Percentiles rank a stretch among this genome's conserved stretches.
Conservation (phyloP, 768 basidiomycete genomes). For the Lentinula lateritia region DNA sequence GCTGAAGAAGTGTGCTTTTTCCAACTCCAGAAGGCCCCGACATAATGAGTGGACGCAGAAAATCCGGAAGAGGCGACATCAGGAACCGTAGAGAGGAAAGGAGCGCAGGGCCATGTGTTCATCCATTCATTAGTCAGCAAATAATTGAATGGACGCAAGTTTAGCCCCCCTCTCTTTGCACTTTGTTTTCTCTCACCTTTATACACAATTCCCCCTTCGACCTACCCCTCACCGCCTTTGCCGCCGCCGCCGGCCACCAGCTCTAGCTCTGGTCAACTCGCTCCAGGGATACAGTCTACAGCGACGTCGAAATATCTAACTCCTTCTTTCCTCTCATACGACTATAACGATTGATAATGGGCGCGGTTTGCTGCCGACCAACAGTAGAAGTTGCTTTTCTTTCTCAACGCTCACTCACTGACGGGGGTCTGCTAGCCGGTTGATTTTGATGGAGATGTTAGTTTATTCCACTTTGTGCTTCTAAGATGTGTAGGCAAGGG, state of each 20-base stretch:
- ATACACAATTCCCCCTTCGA: neutral
- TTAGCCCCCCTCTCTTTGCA: neutral
- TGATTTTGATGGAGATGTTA: conserved; percentile 93
- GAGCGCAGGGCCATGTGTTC: neutral
- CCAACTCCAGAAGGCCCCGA: conserved; percentile 93
- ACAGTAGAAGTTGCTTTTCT: conserved; percentile 37
- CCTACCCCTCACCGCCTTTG: neutral
- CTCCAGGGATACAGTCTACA: neutral
- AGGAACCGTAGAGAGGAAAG: neutral
- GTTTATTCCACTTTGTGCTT: conserved; percentile 94
- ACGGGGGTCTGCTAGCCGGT: conserved; percentile 54
- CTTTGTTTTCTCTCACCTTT: neutral
- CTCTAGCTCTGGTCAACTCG: conserved; percentile 7
- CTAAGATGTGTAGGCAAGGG: conserved; percentile 97
- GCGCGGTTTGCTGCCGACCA: conserved; percentile 80
- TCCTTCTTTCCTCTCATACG: neutral
- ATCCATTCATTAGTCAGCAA: neutral
- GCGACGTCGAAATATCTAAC: neutral
- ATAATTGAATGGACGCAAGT: neutral
- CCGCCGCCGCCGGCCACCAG: conserved; percentile 5
- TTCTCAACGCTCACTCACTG: neutral
- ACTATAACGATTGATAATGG: conserved; percentile 42
- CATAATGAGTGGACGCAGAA: conserved; percentile 74
- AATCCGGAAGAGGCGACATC: conserved; percentile 26
- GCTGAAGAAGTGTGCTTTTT: conserved; percentile 83